Base-by-base conservation (phyloP, 208 protist genomes). In the Trypanosoma caninum region DNA sequence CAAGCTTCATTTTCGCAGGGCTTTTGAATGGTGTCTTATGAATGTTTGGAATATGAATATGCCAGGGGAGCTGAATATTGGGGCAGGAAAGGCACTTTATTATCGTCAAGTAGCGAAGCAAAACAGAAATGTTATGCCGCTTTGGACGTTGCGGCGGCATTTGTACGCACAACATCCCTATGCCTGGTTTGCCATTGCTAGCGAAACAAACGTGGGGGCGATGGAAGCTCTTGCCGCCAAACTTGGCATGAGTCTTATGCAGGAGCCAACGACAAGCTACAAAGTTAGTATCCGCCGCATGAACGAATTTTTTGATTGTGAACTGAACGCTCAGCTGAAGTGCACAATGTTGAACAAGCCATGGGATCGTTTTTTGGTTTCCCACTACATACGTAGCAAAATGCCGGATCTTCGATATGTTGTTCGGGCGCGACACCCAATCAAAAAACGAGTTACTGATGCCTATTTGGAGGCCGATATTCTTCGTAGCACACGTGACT, bases 21-120 rank as follows among this genome's bases (percentile, higher is more conserved):
- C 76, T 6, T 81, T 93, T 52, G 77, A 88, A 69, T 96, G 89
- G 87, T 91, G 77, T 34, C 53, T 96, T 30, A 64, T 87, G 46
- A 96, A 96, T 61, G 65, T 86, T 59, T 96, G 89, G 87, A 93
- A 96, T 66, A 83, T 93, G 64, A 93, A 93, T 64, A 72, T 92
- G 75, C 67, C 68, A n/a, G 83, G 81, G 6, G 84, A 96, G 70
- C 69, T 96, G n/a, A 96, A 96, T 68, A 92, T 92, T 57, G 84
- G 84, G 8, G 85, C 85, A 2, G 89, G 89, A 3, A 87, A 83
- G 56, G 69, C 69, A 2, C 76, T 95, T 45, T 95, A 90, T 65
- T 91, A 90, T 62, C 75, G 80, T 34, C 56, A 63, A n/a, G 69
- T 92, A 27, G 84, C 89, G 20, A 95, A 93, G 69, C 84, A 95